A percentile compares a stretch with the other conserved stretches of the same genome.
Conservation (phyloP, 1,139 yeast species). For the Pichia sp. region DNA sequence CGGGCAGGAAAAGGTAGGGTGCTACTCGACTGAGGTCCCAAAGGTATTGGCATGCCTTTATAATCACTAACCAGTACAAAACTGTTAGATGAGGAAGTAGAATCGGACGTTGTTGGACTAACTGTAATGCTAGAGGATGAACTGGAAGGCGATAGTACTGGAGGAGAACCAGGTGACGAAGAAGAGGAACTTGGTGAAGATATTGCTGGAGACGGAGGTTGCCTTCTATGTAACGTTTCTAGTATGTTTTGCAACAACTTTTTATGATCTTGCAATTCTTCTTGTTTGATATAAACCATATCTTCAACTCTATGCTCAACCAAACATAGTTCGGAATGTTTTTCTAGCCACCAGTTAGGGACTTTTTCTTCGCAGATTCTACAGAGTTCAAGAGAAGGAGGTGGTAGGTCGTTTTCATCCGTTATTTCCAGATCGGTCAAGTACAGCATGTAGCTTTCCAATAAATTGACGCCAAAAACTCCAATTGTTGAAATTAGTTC, state of each 20-base stretch:
- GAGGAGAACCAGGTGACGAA: constrained; percentile 7
- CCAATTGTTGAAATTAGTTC: constrained; percentile 73
- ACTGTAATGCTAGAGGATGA: constrained; percentile 13
- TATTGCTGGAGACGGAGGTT: constrained; percentile 14
- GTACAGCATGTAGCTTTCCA: constrained; percentile 66
- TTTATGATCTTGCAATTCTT: constrained; percentile 68
- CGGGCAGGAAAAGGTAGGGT: not conserved
- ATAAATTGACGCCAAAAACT: constrained; percentile 73
- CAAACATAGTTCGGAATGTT: constrained; percentile 83
- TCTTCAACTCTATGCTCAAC: constrained; percentile 83
- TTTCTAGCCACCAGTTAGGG: constrained; percentile 97
- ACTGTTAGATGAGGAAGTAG: constrained; percentile 14
- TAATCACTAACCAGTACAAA: constrained; percentile 18
- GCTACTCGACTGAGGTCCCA: constrained; percentile 13
- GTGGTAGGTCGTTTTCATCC: constrained; percentile 63
- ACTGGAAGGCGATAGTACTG: constrained; percentile 2
- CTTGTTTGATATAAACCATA: constrained; percentile 74
- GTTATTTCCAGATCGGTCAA: constrained; percentile 58
- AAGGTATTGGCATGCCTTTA: constrained; percentile 21
- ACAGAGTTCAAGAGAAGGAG: constrained; percentile 76
- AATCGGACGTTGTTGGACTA: constrained; percentile 4
- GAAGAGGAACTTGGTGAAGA: constrained; percentile 10
- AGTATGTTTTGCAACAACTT: constrained; percentile 45
- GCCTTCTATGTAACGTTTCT: constrained; percentile 33
- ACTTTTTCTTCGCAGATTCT: constrained; percentile 85